Conservation (phyloP, 2,329 filamentous ascomycete genomes). For the Colletotrichum cuscutae region DNA sequence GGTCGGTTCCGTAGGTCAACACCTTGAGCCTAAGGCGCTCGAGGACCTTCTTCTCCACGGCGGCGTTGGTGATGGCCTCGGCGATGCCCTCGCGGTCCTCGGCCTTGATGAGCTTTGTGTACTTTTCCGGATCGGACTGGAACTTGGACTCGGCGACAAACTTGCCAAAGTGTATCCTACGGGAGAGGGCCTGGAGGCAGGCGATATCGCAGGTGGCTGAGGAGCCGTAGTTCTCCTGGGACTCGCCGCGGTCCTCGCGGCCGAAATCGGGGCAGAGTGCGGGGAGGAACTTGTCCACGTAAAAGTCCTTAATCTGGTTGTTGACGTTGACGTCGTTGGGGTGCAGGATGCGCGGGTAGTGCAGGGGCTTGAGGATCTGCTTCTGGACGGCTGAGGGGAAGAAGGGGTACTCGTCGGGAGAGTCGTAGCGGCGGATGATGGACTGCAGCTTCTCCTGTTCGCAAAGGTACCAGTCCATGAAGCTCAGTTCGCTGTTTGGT, state of each 20-base stretch:
- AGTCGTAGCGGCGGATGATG: constrained; percentile 92
- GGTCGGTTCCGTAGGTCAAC: constrained; percentile 92
- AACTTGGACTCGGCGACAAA: constrained; percentile 99
- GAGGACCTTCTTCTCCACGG: constrained; percentile 90
- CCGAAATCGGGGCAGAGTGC: constrained; percentile 82
- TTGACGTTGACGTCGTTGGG: constrained; percentile 93
- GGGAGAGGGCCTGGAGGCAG: constrained; percentile 88
- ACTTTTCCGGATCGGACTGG: constrained; percentile 81
- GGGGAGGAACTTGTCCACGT: constrained; percentile 85
- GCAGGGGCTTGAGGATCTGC: constrained; percentile 86
- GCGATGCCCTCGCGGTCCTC: constrained; percentile 85
- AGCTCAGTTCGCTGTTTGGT: constrained; percentile 77
- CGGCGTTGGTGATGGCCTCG: constrained; percentile 87
- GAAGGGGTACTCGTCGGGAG: constrained; percentile 97
- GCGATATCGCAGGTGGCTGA: constrained; percentile 91
- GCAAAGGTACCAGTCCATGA: constrained; percentile 93
- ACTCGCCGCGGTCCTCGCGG: constrained; percentile 83
- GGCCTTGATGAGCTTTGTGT: constrained; percentile 83
- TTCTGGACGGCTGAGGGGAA: constrained; percentile 83
- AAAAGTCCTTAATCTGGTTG: constrained; percentile 84
- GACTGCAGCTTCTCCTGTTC: constrained; percentile 94
- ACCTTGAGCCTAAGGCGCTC: constrained; percentile 89
- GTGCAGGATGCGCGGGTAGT: constrained; percentile 90
- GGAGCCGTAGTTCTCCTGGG: constrained; percentile 94
- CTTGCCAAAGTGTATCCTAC: constrained; percentile 96